phyloP scores from a whole-genome alignment of 495 filamentous ascomycete genomes.

The Aspergillus homomorphus region DNA sequence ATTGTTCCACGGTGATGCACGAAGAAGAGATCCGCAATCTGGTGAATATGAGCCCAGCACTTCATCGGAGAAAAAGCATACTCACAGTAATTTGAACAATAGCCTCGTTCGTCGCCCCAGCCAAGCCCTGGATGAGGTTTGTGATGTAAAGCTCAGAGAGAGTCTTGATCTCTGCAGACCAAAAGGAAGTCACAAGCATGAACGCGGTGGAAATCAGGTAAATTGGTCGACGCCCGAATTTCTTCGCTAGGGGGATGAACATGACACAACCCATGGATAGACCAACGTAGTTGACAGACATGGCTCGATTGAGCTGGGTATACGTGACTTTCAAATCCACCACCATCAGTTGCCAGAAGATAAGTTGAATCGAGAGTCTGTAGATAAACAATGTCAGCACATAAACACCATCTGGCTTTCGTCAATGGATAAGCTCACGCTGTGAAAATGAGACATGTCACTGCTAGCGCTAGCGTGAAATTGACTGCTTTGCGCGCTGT shows the following conservation, averaged over 20 bases:
- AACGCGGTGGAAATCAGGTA: slow-evolving; percentile 33
- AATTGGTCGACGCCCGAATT: slow-evolving; percentile 34
- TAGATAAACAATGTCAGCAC: not conserved
- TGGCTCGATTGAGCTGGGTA: slow-evolving; percentile 25
- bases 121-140: slow-evolving; percentile 33
- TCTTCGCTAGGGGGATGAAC: slow-evolving; percentile 35
- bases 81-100: slow-evolving; percentile 36
- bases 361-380: slow-evolving; percentile 30
- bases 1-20: slow-evolving; percentile 36
- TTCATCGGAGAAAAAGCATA: not conserved
- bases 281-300: slow-evolving; percentile 36
- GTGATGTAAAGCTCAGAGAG: slow-evolving; percentile 28
- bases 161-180: slow-evolving; percentile 23
- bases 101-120: slow-evolving; percentile 34
- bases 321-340: slow-evolving; percentile 29
- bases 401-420: not conserved
- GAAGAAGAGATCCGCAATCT: slow-evolving; percentile 41
- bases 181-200: slow-evolving; percentile 32
- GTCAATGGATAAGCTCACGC: slow-evolving; percentile 20
- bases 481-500: slow-evolving; percentile 30
- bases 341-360: slow-evolving; percentile 40
- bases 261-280: slow-evolving; percentile 30
- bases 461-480: slow-evolving; percentile 30
- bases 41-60: slow-evolving; percentile 8
- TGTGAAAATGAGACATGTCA: slow-evolving; percentile 33